Base-by-base conservation (phyloP, 2,329 filamentous ascomycete genomes). In the Aspergillus aculeatinus region DNA sequence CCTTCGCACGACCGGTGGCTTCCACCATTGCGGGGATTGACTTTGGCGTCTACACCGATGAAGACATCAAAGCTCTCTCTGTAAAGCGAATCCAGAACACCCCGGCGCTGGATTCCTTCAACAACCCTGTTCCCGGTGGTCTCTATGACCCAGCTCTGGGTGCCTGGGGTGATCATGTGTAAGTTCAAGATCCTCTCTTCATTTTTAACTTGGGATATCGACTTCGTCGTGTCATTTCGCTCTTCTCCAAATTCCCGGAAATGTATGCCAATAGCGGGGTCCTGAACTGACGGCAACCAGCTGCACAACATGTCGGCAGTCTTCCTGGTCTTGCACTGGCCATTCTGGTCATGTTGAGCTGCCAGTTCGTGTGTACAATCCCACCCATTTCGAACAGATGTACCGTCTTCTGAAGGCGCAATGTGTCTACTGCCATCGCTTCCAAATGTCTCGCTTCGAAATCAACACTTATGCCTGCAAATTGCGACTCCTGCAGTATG, bases 341-440 rank as follows among this genome's bases (percentile, higher is more conserved):
- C 96, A 99, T 80, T 86, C 90, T 61, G 96, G 95, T 56, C 95
- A 99, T 73, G 96, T 99, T 74, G 92, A 97, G 69, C 87, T 99
- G 12, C 93, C 95, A 14, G 89, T 93, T 12, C 91, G 91, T 51
- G 91, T 97, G 55, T 99, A 98, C 75, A 94, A 99, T 76, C 91
- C 94, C n/a, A 90, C 92, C 2, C 98, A 97, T 72, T 89, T 99
- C 82, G 93, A 97, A 73, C 93, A 97, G 75, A 85, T 93, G 55
- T 85, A 96, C 64, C 89, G 91, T 49, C 82, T 99, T 50, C 83
- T 99, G 21, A 88, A 92, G 68, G 89, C 91, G 57, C 90, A 94
- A 76, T 99, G 95, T 75, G 85, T 89, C 61, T 97, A 96, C 79
- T 99, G 96, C 78, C 89, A 93, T 72, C 87, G 88, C 59, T 87